A percentile compares a stretch with the other conserved stretches of the same genome.
These are phyloP conservation scores for Ceratocystis lukuohia DNA, from an alignment of 2,329 filamentous ascomycete species.

Conservation along the genomic window DNA sequence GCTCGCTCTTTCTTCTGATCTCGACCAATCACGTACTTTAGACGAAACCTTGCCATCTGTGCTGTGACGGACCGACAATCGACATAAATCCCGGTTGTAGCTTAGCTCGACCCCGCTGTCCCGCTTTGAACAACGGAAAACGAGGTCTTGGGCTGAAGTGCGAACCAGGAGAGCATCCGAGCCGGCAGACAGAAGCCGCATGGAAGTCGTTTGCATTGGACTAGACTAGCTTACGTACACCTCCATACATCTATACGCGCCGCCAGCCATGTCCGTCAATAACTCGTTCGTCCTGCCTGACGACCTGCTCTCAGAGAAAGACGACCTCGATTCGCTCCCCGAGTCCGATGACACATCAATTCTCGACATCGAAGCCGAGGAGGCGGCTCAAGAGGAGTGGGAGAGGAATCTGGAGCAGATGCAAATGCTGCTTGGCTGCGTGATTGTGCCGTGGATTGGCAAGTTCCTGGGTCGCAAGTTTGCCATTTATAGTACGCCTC, in stretches of 20 bases:
- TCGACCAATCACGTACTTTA: background rate
- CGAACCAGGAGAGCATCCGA: too few species aligned
- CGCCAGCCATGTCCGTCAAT: slow-evolving; percentile 24
- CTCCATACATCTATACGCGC: too few species aligned
- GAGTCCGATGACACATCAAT: slow-evolving; percentile 36
- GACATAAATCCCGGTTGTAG: background rate
- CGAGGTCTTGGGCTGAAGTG: background rate
- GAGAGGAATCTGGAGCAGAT: slow-evolving; percentile 86
- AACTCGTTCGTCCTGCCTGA: slow-evolving; percentile 42
- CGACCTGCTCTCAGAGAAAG: slow-evolving; percentile 34
- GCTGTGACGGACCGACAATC: background rate
- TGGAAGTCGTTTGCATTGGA: too few species aligned
- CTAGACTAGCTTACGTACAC: too few species aligned
- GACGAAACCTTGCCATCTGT: too few species aligned
- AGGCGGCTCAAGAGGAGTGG: slow-evolving; percentile 91
- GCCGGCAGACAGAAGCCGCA: too few species aligned
- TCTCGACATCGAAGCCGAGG: slow-evolving; percentile 45
- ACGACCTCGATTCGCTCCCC: slow-evolving; percentile 51
- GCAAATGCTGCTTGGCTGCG: slow-evolving; percentile 85
- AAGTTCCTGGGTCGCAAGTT: slow-evolving; percentile 93
- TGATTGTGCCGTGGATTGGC: slow-evolving; percentile 81
- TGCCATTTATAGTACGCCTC: slow-evolving; percentile 77
- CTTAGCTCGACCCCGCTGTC: background rate
- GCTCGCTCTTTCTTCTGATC: background rate
- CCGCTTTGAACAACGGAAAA: background rate